These are phyloP conservation scores for Cerioporus squamosus DNA, from an alignment of 1,284 basidiomycete species.

Conservation along the genomic window DNA sequence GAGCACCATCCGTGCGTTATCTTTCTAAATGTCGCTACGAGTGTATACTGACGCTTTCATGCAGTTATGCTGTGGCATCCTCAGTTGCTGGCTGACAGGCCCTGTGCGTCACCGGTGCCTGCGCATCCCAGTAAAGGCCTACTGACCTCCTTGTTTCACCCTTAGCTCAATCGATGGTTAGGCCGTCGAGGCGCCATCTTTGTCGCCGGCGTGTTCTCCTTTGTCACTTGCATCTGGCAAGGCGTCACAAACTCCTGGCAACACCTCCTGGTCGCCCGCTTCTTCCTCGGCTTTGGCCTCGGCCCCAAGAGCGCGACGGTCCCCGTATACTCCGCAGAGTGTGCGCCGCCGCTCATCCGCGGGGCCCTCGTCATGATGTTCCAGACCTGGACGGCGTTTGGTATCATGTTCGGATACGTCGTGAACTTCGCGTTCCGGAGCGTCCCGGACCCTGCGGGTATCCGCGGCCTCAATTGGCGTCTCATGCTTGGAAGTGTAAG, in stretches of 20 bases:
- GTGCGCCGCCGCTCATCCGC: slow-evolving; percentile 68
- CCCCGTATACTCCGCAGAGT: slow-evolving; percentile 69
- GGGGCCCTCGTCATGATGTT: slow-evolving; percentile 84
- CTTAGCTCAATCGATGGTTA: slow-evolving; percentile 58
- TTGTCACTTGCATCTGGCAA: slow-evolving; percentile 73
- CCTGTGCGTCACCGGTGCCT: no score
- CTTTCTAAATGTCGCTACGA: not conserved
- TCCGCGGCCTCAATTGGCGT: slow-evolving; percentile 68
- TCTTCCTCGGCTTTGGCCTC: slow-evolving; percentile 73
- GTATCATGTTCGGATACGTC: slow-evolving; percentile 68
- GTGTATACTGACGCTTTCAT: not conserved
- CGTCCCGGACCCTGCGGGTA: slow-evolving; percentile 48
- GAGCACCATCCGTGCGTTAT: slow-evolving; percentile 69
- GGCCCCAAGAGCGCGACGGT: slow-evolving; percentile 71
- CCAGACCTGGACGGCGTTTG: slow-evolving; percentile 79
- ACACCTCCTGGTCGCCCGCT: slow-evolving; percentile 71
- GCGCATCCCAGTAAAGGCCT: no score
- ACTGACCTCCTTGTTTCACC: no score
- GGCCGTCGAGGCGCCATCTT: slow-evolving; percentile 82
- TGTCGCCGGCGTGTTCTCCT: slow-evolving; percentile 66
- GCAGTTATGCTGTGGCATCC: slow-evolving; percentile 56
- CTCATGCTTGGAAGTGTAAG: slow-evolving; percentile 64
- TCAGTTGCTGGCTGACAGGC: slow-evolving; percentile 76
- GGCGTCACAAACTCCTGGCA: slow-evolving; percentile 73
- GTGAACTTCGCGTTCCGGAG: slow-evolving; percentile 59